A percentile compares a stretch with the other conserved stretches of the same genome.
Evolutionary conservation across 176 grass and related monocot genomes (phyloP).

Genomic region (Oryza meyeriana): DNA sequence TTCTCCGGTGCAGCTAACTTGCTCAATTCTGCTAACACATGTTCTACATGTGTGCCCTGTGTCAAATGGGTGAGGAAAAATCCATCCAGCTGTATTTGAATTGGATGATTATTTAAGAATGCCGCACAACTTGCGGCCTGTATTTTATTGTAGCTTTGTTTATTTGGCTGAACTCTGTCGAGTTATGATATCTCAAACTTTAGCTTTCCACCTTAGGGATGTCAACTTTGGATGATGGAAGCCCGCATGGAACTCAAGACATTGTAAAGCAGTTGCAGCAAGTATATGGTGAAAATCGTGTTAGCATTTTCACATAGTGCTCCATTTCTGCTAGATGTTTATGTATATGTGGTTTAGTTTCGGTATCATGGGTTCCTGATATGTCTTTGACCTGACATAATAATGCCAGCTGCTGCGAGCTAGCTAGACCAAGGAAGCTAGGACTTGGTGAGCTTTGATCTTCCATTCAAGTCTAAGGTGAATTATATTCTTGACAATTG

Average conservation of each 20-base stretch:
- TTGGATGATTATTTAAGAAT: not conserved
- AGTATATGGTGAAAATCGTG: constrained; percentile 87
- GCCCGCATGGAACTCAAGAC: constrained; percentile 96
- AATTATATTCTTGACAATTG: not conserved
- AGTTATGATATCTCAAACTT: not conserved
- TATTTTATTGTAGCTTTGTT: not conserved
- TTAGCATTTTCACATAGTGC: constrained; percentile 39
- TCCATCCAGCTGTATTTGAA: not conserved
- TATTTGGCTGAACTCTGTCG: not conserved
- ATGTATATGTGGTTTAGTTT: not conserved
- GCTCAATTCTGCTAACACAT: too few species aligned
- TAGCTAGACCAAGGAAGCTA: constrained; percentile 87
- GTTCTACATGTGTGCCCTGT: not conserved
- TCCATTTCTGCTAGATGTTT: not conserved
- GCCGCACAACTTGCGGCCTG: not conserved
- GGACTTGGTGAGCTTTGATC: constrained; percentile 65
- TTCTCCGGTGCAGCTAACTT: not conserved
- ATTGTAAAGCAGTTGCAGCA: constrained; percentile 89
- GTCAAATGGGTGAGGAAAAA: not conserved
- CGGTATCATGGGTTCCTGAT: constrained; percentile 13
- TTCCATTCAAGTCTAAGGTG: not conserved
- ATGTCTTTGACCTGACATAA: constrained; percentile 24
- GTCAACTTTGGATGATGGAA: constrained; percentile 93
- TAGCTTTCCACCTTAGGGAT: constrained; percentile 33
- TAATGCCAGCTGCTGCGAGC: constrained; percentile 71